Evolutionary conservation across 441 rosid genomes (phyloP).

Genomic region (Populus hybrid): DNA sequence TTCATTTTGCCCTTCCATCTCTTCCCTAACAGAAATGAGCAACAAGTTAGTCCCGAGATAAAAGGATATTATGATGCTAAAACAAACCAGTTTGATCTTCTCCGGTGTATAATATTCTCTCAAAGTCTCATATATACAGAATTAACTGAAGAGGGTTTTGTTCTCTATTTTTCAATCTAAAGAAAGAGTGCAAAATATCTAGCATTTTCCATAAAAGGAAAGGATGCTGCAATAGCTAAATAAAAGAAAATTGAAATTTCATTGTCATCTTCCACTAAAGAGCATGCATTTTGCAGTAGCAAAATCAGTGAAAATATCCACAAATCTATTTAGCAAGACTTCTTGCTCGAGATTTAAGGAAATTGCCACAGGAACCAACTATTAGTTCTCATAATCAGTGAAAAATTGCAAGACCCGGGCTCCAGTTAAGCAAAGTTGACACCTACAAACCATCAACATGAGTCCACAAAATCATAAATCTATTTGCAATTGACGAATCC

Average conservation of each 20-base stretch:
- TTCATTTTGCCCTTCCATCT: conserved; percentile 19
- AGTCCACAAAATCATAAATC: background rate
- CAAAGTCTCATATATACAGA: background rate
- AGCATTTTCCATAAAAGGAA: background rate
- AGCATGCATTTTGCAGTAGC: background rate
- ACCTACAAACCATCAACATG: background rate
- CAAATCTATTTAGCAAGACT: background rate
- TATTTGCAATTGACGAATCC: background rate
- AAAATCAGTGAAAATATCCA: background rate
- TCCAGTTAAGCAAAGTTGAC: background rate
- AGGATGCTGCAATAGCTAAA: background rate
- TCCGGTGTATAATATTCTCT: background rate
- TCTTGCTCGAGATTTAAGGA: background rate
- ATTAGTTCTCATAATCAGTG: background rate
- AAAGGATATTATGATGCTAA: background rate
- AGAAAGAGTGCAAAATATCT: background rate
- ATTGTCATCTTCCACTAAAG: background rate
- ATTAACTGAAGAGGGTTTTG: background rate
- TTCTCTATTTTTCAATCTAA: background rate
- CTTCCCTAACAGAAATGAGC: conserved; percentile 10
- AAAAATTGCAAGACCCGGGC: background rate
- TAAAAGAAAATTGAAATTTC: background rate
- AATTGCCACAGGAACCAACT: background rate
- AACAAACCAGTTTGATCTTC: background rate
- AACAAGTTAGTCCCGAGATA: conserved; percentile 8